Base-by-base conservation (phyloP, 345 rosid genomes). In the Raphanus sativus region DNA sequence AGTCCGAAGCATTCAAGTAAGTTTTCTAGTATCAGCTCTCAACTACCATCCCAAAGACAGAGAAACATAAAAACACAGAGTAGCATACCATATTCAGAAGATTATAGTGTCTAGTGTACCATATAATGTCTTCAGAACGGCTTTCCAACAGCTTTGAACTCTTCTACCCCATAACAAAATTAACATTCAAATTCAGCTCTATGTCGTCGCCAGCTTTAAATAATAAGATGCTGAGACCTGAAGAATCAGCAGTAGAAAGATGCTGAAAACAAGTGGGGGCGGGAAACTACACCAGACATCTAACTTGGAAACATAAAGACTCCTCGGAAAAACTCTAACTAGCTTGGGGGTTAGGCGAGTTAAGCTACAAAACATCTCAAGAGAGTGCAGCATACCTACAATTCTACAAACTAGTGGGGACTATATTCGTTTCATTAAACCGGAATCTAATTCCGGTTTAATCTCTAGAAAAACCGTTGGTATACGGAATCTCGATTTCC, bases 1-100 rank as follows among this genome's bases (percentile, higher is more conserved):
- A 66, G 83, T 89, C 98, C 92, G 88, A 74, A 82, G 30, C 85
- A 16, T 56, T 30, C 4, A 80, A 55, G 30, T 15, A 50, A 50
- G 17, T 72, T 30, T 30, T 25, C 4, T 32, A 71, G 54, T 5
- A 38, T 55, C 26, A 58, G 62, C 11, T 36, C 75, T 61, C 65
- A 58, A 58, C 16, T 45, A 4, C 11, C 1, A 17, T 32, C 34
- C 34, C 34, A 5, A 32, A 32, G 34, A 32, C 34, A 32, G 34
- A 32, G 30, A 32, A 32, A 32, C 34, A 32, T 32, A 32, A 82
- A 38, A 28, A 21, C 21, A 21, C 21, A 21, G 21, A 21, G 21
- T 21, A 21, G 21, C 8, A 33, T 88, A 95, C 98, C 76, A 82
- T 80, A 80, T 92, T 91, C 52, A 92, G 84, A 84, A 88, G 94